Evolutionary conservation across 2,329 filamentous ascomycete genomes (phyloP).

Genomic region (Trichoderma sp.): DNA sequence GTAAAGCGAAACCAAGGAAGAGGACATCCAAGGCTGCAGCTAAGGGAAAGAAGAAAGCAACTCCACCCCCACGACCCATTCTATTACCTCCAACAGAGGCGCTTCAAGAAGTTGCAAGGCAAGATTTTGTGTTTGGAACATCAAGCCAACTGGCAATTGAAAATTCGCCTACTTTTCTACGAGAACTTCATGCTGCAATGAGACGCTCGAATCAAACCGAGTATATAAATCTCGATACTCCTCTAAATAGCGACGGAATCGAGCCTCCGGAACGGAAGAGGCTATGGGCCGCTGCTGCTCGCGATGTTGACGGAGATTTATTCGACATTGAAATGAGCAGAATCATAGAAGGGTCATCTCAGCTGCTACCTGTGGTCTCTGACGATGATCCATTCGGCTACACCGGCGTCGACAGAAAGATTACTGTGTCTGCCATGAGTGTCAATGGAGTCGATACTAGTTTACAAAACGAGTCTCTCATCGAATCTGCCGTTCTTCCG

Average conservation of each 20-base stretch:
- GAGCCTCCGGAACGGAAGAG: constrained; percentile 37
- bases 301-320: constrained; percentile 63
- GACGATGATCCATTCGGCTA: constrained; percentile 42
- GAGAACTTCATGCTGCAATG: constrained; percentile 61
- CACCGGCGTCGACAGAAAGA: constrained; percentile 15
- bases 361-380: constrained; percentile 22
- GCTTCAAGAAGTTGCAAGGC: constrained; percentile 60
- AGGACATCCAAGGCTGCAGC: constrained; percentile 34
- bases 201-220: constrained; percentile 52
- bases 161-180: constrained; percentile 64
- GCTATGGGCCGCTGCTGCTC: constrained; percentile 69
- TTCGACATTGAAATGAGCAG: constrained; percentile 63
- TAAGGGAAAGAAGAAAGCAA: constrained; percentile 45
- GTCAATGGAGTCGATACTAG: not conserved
- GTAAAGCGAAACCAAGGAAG: constrained; percentile 35
- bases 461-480: constrained; percentile 24
- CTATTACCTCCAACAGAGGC: constrained; percentile 70
- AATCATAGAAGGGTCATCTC: constrained; percentile 45
- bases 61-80: constrained; percentile 42
- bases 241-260: constrained; percentile 39
- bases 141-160: constrained; percentile 77
- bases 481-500: constrained; percentile 28
- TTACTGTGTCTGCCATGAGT: not conserved
- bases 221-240: constrained; percentile 40
- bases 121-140: constrained; percentile 81